Evolutionary conservation across 1,139 yeast species (phyloP), one percentile per base, ranked within the genome.

Genomic region (Pneumocystis murina): DNA sequence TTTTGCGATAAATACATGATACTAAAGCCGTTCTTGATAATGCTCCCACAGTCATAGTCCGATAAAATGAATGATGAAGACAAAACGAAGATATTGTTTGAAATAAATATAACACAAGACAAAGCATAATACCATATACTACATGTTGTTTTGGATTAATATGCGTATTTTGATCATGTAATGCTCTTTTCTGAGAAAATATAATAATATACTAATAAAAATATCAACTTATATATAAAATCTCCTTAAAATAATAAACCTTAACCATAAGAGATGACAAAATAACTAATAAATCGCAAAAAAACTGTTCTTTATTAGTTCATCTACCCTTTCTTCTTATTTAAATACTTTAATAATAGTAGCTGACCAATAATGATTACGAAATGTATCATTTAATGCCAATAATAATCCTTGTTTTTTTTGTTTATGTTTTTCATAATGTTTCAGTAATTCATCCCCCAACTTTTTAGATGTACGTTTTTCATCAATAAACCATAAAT

Each of bases 1-100:
- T 80, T 72, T 89, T 89, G 65, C 80, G 80, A 66, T 87, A 76
- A 14, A 87, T 74, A 1, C 87, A 84, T 66, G 85, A 84, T 1
- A 86, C 84, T 61, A 87, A 73, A 1, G 86, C 80, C 0, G 87
- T 82, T 70, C 85, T 83, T 36, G 81, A 81, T 70, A 84, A 84
- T 17, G 85, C 86, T 68, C 95, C 95, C 24, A 84, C 79, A 69
- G 83, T 73, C 74, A 81, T 79, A 14, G 89, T 77, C 58, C 78
- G 76, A 68, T 84, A 83, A 70, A 86, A 82, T 71, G 79, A 84
- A 70, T 85, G 87, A 70, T 85, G 84, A 66, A 82, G 75, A 30
- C 78, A 71, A n/a, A 85, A 67, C 64, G 86, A 84, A 54, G 77
- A 72, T n/a, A 78, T 62, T 39, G 79, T 69, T 66, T 83, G 77